These are phyloP conservation scores for Vinca minor DNA, from an alignment of 257 asterid species.

Conservation along the genomic window DNA sequence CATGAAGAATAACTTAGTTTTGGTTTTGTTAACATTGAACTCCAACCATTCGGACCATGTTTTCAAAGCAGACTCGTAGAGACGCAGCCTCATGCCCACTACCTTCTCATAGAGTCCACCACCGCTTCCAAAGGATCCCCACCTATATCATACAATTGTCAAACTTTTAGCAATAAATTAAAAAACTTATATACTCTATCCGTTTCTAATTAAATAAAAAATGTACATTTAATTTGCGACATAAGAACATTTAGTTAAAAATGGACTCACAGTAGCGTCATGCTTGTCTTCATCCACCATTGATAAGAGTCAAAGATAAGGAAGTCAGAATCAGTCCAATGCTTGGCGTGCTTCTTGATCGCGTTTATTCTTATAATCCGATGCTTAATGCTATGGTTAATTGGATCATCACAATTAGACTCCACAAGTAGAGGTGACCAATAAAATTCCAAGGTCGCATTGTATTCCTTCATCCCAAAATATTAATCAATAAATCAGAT, in stretches of 20 bases:
- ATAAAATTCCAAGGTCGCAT: slow-evolving; percentile 67
- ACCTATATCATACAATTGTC: neutral
- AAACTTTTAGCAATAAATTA: no score
- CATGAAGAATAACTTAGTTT: slow-evolving; percentile 38
- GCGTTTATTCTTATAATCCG: slow-evolving; percentile 62
- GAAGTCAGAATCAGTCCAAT: slow-evolving; percentile 63
- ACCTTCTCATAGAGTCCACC: slow-evolving; percentile 25
- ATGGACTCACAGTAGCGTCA: slow-evolving; percentile 51
- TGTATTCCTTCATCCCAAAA: slow-evolving; percentile 52
- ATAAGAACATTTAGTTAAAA: no score
- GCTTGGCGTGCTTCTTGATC: slow-evolving; percentile 65
- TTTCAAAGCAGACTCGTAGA: slow-evolving; percentile 35
- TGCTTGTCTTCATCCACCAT: slow-evolving; percentile 73
- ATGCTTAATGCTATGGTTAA: slow-evolving; percentile 53
- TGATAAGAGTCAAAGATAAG: slow-evolving; percentile 63
- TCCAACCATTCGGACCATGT: slow-evolving; percentile 56
- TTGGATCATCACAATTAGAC: slow-evolving; percentile 79
- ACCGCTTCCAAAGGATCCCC: slow-evolving; percentile 37
- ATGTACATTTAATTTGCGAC: no score
- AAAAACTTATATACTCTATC: no score
- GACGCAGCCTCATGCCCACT: slow-evolving; percentile 24
- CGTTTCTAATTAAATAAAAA: no score
- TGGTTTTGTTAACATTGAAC: slow-evolving; percentile 28
- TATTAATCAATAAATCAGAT: no score
- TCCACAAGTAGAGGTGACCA: slow-evolving; percentile 86